Conservation (phyloP, 2,329 filamentous ascomycete genomes). For the Diplocarpon rosae region DNA sequence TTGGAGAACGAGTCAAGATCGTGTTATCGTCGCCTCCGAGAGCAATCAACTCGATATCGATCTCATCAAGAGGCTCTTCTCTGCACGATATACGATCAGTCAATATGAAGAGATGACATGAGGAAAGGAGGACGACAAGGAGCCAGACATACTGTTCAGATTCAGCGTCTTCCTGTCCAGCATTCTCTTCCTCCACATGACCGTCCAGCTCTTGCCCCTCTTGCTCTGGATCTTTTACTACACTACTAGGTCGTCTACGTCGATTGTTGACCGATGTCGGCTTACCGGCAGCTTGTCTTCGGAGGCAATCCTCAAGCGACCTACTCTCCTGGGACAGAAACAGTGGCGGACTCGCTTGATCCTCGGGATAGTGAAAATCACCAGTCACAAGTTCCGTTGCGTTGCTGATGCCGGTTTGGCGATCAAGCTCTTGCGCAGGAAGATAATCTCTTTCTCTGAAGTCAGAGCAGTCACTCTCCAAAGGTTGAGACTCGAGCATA, state of each 20-base stretch:
- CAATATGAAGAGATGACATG: background rate
- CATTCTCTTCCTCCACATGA: no score
- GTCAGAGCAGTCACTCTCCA: background rate
- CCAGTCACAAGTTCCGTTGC: background rate
- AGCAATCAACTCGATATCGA: background rate
- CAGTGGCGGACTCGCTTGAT: background rate
- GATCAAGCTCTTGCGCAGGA: no score
- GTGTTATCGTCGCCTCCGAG: background rate
- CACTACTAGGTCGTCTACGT: background rate
- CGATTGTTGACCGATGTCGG: background rate
- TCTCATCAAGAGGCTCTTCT: background rate
- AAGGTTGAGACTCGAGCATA: background rate
- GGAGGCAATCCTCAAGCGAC: background rate
- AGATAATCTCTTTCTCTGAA: background rate
- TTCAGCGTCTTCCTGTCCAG: no score
- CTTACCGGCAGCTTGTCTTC: background rate
- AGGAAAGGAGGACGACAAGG: no score
- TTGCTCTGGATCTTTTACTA: background rate
- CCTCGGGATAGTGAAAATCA: background rate
- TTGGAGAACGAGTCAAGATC: background rate
- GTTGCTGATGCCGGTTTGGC: background rate
- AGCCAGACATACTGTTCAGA: no score
- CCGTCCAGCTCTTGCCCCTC: no score
- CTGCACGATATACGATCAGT: background rate
- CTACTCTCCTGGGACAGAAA: background rate